These are phyloP conservation scores for Zygoascus ofunaensis DNA, from an alignment of 805 yeast species.

Conservation along the genomic window DNA sequence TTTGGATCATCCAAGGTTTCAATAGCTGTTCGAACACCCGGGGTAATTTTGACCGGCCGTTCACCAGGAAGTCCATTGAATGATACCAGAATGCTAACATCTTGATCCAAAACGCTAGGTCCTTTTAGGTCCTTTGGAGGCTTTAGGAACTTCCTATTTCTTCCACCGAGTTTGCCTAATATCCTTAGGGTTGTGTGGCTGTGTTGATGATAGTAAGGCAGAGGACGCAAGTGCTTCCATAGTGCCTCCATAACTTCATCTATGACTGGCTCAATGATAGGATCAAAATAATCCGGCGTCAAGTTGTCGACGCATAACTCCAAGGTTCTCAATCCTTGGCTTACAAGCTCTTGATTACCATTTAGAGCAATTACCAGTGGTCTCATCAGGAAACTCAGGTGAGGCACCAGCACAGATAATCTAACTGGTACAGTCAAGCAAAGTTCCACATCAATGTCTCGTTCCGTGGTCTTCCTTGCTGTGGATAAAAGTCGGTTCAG, in stretches of 20 bases:
- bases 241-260: constrained; percentile 90
- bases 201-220: constrained; percentile 91
- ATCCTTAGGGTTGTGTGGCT: constrained; percentile 91
- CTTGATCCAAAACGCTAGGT: constrained; percentile 46
- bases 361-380: constrained; percentile 87
- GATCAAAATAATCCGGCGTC: constrained; percentile 94
- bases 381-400: constrained; percentile 74
- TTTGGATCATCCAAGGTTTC: constrained; percentile 60
- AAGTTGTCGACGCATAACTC: constrained; percentile 93
- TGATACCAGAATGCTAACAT: constrained; percentile 56
- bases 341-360: constrained; percentile 82
- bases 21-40: constrained; percentile 75
- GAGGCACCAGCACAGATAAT: constrained; percentile 87
- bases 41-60: constrained; percentile 68
- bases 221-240: constrained; percentile 83
- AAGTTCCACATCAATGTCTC: constrained; percentile 89
- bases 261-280: constrained; percentile 91
- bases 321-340: constrained; percentile 89
- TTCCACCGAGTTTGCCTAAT: constrained; percentile 91
- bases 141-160: constrained; percentile 77
- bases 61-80: constrained; percentile 58
- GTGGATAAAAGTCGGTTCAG: constrained; percentile 73
- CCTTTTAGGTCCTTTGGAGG: constrained; percentile 60
- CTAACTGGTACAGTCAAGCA: constrained; percentile 95
- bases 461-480: constrained; percentile 79